Base-by-base conservation (phyloP, 192 early-diverging fungal species). In the Coemansia javaensis region DNA sequence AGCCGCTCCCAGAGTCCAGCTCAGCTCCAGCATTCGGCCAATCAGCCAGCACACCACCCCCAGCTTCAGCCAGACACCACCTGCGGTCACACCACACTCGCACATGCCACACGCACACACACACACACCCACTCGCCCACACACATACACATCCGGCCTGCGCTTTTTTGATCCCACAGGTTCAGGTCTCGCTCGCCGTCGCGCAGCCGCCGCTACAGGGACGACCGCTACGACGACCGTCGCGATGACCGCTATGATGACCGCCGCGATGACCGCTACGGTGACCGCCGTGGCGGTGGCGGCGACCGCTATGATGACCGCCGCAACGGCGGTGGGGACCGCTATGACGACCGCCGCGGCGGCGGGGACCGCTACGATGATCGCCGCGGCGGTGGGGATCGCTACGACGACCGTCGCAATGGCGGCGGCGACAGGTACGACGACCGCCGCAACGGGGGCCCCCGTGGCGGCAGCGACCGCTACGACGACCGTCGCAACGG, bases 181-280 rank as follows among this genome's bases (percentile, higher is more conserved):
- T 47, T 11, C 59, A 52, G 59, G 44, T 45, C 50, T 32, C 59
- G 63, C 21, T 47, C 56, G 50, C 50, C 45, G 17, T 47, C 31
- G 11, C 42, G 24, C 46, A 33, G 24, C n/a, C 48, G 35, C 35
- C 34, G 45, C 15, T n/a, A 44, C 52, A 32, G 60, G 32, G 40
- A 40, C 41, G 38, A 47, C 40, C 36, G 46, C 16, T 17, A 47
- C 5, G 48, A 52, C 31, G 2, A 25, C 24, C 24, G 28, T 8
- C 39, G 59, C 5, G 20, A 18, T 21, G 31, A 38, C 47, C 27
- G 35, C 12, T 22, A 23, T 20, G 35, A 32, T 17, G 28, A 30
- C 28, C 8, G 23, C 16, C 44, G 41, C 21, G 24, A 28, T 21
- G n/a, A n/a, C n/a, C n/a, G n/a, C n/a, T n/a, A n/a, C n/a, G n/a